These are phyloP conservation scores for Haplographium delicatum DNA, from an alignment of 495 filamentous ascomycete genomes.

Conservation along the genomic window DNA sequence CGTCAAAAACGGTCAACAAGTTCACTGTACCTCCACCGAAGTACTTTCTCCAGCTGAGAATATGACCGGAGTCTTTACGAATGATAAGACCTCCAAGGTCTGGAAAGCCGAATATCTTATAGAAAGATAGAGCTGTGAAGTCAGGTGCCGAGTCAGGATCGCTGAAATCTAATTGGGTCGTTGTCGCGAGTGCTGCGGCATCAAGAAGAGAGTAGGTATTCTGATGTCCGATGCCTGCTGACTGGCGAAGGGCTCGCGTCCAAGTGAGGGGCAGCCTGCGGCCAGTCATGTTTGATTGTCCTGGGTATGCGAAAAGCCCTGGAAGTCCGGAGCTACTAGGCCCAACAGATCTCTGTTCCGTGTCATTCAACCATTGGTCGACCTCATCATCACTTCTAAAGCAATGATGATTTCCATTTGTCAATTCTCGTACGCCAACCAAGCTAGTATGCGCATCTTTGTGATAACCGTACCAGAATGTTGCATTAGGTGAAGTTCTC, in stretches of 20 bases:
- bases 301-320: slow-evolving; percentile 70
- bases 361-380: slow-evolving; percentile 53
- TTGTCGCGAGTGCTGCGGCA: slow-evolving; percentile 67
- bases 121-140: slow-evolving; percentile 67
- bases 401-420: slow-evolving; percentile 49
- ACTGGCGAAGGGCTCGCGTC: slow-evolving; percentile 47
- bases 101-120: slow-evolving; percentile 81
- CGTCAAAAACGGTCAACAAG: slow-evolving; percentile 54
- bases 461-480: slow-evolving; percentile 73
- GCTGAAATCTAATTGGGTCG: slow-evolving; percentile 56
- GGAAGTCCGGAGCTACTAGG: slow-evolving; percentile 3
- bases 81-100: slow-evolving; percentile 70
- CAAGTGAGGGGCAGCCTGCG: slow-evolving; percentile 59
- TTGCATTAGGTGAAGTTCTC: slow-evolving; percentile 33
- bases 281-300: slow-evolving; percentile 76
- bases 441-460: slow-evolving; percentile 69
- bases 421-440: slow-evolving; percentile 62
- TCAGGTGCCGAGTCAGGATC: slow-evolving; percentile 60
- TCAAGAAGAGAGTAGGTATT: slow-evolving; percentile 64
- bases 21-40: slow-evolving; percentile 78
- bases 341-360: background rate
- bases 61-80: slow-evolving; percentile 54
- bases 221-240: slow-evolving; percentile 30
- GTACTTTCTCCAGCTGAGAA: slow-evolving; percentile 58
- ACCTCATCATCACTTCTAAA: slow-evolving; percentile 62